These are phyloP conservation scores for Citrus medica DNA, from an alignment of 345 rosid genomes.

Conservation along the genomic window DNA sequence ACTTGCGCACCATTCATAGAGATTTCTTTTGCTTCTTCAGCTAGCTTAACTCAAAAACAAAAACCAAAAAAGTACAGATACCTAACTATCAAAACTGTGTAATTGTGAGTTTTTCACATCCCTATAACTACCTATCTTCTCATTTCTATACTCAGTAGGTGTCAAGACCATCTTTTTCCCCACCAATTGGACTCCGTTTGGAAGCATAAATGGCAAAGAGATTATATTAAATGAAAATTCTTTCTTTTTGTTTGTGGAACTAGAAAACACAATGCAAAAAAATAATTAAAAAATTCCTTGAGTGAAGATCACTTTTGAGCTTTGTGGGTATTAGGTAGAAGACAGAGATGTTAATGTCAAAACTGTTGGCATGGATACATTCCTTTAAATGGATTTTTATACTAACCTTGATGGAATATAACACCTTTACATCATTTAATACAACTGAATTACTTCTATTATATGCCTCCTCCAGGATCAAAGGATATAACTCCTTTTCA, in stretches of 20 bases:
- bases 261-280: neutral
- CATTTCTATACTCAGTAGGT: neutral
- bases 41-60: slow-evolving; percentile 1
- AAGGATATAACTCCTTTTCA: slow-evolving; percentile 10
- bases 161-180: neutral
- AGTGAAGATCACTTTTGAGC: slow-evolving; percentile 38
- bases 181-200: neutral
- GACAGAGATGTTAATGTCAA: slow-evolving; percentile 34
- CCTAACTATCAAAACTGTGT: slow-evolving; percentile 19
- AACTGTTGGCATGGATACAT: slow-evolving; percentile 35
- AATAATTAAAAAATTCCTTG: slow-evolving; percentile 17
- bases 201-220: neutral
- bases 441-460: slow-evolving; percentile 11
- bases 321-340: slow-evolving; percentile 36
- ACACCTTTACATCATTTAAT: slow-evolving; percentile 34
- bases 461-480: slow-evolving; percentile 12
- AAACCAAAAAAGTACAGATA: slow-evolving; percentile 14
- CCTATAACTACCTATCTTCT: neutral
- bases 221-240: neutral
- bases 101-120: neutral
- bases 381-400: slow-evolving; percentile 42
- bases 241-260: slow-evolving; percentile 8
- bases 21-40: slow-evolving; percentile 19
- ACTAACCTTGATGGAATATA: slow-evolving; percentile 42
- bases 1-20: slow-evolving; percentile 21